Percentiles rank a stretch among this genome's conserved stretches.
phyloP scores from a whole-genome alignment of 768 basidiomycete genomes.

The Lactifluus pinguis region DNA sequence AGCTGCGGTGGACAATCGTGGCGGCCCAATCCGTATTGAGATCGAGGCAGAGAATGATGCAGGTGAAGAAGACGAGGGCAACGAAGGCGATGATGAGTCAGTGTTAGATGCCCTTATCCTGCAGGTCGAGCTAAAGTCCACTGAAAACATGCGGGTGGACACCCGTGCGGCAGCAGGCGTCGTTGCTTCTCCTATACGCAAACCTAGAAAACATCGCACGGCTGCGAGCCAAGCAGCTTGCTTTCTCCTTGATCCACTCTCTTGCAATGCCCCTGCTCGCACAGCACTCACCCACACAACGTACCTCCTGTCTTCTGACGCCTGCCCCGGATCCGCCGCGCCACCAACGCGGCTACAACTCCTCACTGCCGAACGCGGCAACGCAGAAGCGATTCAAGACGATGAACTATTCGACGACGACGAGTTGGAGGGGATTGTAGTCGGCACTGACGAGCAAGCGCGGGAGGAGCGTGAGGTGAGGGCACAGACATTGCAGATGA shows the following conservation, averaged over 20 bases:
- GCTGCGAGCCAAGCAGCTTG: slow-evolving; percentile 39
- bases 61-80: slow-evolving; percentile 18
- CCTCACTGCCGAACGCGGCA: slow-evolving; percentile 49
- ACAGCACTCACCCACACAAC: slow-evolving; percentile 26
- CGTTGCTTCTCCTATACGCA: slow-evolving; percentile 19
- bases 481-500: slow-evolving; percentile 11
- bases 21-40: slow-evolving; percentile 32
- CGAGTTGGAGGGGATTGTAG: slow-evolving; percentile 54
- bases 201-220: slow-evolving; percentile 25
- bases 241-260: slow-evolving; percentile 53
- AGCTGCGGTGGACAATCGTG: slow-evolving; percentile 29
- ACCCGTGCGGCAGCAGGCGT: not conserved
- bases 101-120: slow-evolving; percentile 2
- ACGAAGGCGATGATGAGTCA: not conserved
- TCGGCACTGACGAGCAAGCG: slow-evolving; percentile 31
- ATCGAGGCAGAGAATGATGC: slow-evolving; percentile 27
- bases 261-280: slow-evolving; percentile 22
- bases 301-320: slow-evolving; percentile 45
- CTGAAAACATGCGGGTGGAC: not conserved
- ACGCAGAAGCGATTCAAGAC: slow-evolving; percentile 46
- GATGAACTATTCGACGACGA: slow-evolving; percentile 65
- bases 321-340: slow-evolving; percentile 18
- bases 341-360: slow-evolving; percentile 60
- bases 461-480: slow-evolving; percentile 17
- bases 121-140: not conserved